phyloP scores from a whole-genome alignment of 148 eudicot species.

The Fagopyrum homotropicum region DNA sequence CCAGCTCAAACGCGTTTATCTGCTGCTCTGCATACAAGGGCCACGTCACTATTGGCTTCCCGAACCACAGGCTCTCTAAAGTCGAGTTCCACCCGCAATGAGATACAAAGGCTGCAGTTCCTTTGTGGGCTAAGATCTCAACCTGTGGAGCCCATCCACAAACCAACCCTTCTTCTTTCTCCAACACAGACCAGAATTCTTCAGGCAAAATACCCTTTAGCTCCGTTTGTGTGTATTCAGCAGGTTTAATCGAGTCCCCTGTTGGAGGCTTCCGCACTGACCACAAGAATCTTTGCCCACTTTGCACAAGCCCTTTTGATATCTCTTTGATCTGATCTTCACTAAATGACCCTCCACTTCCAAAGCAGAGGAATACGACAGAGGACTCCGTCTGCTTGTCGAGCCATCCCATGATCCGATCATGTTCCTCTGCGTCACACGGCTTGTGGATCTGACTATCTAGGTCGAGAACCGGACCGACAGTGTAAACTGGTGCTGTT shows the following conservation, averaged over 20 bases:
- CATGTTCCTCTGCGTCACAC: background rate
- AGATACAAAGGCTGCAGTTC: conserved; percentile 9
- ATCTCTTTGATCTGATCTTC: conserved; percentile 17
- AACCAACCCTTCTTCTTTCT: conserved; percentile 16
- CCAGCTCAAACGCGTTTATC: conserved; percentile 16
- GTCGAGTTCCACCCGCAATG: conserved; percentile 25
- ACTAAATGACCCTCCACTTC: conserved; percentile 13
- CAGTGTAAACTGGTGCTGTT: conserved; percentile 13
- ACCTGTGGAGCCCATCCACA: conserved; percentile 22
- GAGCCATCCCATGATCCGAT: conserved; percentile 11
- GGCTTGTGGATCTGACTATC: background rate
- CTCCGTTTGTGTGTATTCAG: background rate
- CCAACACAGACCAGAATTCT: background rate
- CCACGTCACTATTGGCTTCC: conserved; percentile 18
- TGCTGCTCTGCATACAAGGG: conserved; percentile 20
- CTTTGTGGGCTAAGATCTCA: background rate
- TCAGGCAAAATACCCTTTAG: background rate
- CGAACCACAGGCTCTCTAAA: conserved; percentile 18
- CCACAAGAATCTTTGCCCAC: conserved; percentile 22
- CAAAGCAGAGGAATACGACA: conserved; percentile 21
- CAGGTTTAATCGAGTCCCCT: background rate
- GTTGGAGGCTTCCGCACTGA: conserved; percentile 15
- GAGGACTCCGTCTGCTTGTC: conserved; percentile 12
- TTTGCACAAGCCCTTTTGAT: conserved; percentile 12
- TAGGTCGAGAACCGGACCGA: conserved; percentile 18